These are phyloP conservation scores for Agaricus subrufescens DNA, from an alignment of 768 basidiomycete genomes.

Conservation along the genomic window DNA sequence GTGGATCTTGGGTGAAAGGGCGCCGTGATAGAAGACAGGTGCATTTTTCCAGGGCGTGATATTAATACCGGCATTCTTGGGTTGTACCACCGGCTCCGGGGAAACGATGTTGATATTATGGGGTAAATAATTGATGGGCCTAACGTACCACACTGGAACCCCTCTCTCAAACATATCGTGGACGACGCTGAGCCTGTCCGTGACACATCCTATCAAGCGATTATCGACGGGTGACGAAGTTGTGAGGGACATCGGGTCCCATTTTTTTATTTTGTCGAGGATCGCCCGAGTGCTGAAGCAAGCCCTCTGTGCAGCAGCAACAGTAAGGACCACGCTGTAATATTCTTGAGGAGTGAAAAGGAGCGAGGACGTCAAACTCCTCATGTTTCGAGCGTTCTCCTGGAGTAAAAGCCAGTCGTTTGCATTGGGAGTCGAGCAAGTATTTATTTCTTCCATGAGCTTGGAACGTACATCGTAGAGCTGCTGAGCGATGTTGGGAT, in stretches of 20 bases:
- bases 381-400: background rate
- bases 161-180: background rate
- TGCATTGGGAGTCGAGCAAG: background rate
- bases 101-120: background rate
- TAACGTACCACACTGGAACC: background rate
- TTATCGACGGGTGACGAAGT: background rate
- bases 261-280: slow-evolving; percentile 1
- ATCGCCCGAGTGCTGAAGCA: background rate
- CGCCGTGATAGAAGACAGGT: background rate
- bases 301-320: background rate
- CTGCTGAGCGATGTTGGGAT: background rate
- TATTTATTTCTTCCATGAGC: background rate
- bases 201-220: background rate
- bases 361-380: background rate
- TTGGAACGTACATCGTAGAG: background rate
- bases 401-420: background rate
- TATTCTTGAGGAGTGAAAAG: background rate
- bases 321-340: background rate
- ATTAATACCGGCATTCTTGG: background rate
- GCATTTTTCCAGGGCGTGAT: background rate
- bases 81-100: background rate
- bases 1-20: background rate
- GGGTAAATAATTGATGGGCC: background rate
- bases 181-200: background rate
- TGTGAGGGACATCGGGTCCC: background rate